Evolutionary conservation across 768 basidiomycete species (phyloP), one percentile per base, ranked within the genome.

Genomic region (Pisolithus orientalis): DNA sequence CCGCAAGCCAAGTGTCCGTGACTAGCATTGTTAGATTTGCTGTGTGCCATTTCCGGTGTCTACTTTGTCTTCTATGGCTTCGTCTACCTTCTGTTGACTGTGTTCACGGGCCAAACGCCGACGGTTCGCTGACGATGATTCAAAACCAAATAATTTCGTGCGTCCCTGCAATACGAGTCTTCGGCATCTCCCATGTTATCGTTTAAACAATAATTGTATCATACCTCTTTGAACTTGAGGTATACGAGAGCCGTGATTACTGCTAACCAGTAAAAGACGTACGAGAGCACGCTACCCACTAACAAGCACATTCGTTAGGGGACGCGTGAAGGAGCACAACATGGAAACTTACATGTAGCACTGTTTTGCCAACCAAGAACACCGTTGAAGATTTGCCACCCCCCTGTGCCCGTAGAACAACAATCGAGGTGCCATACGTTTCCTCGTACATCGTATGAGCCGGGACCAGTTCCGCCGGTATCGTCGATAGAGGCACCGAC

Each of bases 211-310:
- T 21, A 34, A 21, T 21, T 31, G 13, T 6, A 39, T 59, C 68
- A 51, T 55, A 76, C 81, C 73, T 83, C 80, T 49, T 60, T 74
- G 61, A 68, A 88, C 69, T 90, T 90, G 74, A 88, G 70, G 57
- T 70, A 78, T 47, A 87, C 62, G 48, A 98, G 76, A 3, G 73
- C 72, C 32, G 62, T 78, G 44, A 94, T 82, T 58, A 87, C 88
- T 11, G 84, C 80, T 55, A 96, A 57, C 94, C 94, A 97, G 74
- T 94, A 97, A 69, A 91, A 87, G 45, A 90, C 81, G 66, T 97
- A 98, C 0, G 84, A 73, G n/a, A 95, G 73, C 21, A 97, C 77
- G 1, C 85, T 79, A 11, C 94, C 92, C 53, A 85, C 79, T 81
- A 55, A 7, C 54, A 21, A 40, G 34, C 9, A 46, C 43, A 17